Evolutionary conservation across 805 yeast species (phyloP).

Genomic region (Yarrowia sp.): DNA sequence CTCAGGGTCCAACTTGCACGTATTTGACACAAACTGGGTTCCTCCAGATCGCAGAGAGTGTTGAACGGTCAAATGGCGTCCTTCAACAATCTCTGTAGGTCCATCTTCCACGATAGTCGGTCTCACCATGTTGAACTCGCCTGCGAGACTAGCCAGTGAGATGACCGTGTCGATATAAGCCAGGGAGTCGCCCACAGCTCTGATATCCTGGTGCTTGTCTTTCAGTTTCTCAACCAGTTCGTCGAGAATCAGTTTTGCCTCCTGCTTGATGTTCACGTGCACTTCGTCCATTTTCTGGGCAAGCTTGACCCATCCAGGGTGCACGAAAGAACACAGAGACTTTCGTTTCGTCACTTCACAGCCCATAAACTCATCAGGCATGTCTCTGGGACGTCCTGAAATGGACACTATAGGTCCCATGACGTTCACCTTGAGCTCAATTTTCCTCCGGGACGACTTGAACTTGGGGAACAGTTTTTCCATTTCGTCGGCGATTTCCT

Average conservation of each 20-base stretch:
- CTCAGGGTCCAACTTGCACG: constrained; percentile 49
- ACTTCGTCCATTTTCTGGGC: constrained; percentile 58
- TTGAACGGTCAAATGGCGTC: constrained; percentile 89
- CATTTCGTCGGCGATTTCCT: constrained; percentile 41
- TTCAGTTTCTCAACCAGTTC: constrained; percentile 59
- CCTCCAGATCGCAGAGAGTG: constrained; percentile 63
- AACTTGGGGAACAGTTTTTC: constrained; percentile 38
- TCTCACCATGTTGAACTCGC: constrained; percentile 68
- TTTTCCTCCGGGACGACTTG: neutral
- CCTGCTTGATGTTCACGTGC: constrained; percentile 57
- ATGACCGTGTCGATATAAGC: constrained; percentile 76
- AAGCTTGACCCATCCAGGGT: constrained; percentile 60
- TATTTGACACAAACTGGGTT: constrained; percentile 58
- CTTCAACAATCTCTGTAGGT: constrained; percentile 61
- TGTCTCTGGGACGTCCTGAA: constrained; percentile 24
- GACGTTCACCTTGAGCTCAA: constrained; percentile 22
- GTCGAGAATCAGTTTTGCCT: constrained; percentile 63
- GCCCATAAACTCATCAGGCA: constrained; percentile 31
- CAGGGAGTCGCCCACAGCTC: constrained; percentile 58
- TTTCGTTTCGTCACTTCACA: constrained; percentile 41
- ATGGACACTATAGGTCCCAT: constrained; percentile 21
- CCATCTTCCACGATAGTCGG: constrained; percentile 63
- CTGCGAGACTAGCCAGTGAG: constrained; percentile 74
- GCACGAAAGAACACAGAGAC: constrained; percentile 49
- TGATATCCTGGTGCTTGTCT: constrained; percentile 54